A percentile compares a stretch with the other conserved stretches of the same genome.
These are phyloP conservation scores for Ananas comosus DNA, from an alignment of 176 grass and related monocot species.

Conservation along the genomic window DNA sequence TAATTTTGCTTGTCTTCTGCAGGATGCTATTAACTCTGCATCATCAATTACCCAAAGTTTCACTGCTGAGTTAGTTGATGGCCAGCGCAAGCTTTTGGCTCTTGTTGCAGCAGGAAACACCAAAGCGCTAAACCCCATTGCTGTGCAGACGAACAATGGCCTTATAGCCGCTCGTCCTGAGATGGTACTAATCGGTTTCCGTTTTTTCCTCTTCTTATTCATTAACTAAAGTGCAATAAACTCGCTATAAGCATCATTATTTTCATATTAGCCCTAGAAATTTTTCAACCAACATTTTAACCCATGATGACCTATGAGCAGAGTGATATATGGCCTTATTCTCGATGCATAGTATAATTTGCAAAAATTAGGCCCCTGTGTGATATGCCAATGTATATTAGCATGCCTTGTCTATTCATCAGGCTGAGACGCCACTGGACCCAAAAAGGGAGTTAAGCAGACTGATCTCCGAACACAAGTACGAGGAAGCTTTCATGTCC, in stretches of 20 bases:
- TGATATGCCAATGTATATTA: neutral
- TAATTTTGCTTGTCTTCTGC: neutral
- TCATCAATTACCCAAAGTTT: conserved; percentile 66
- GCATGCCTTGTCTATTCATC: conserved; percentile 12
- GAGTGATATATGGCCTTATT: too few species aligned
- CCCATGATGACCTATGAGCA: too few species aligned
- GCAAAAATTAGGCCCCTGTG: neutral
- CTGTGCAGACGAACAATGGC: conserved; percentile 45
- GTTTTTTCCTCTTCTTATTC: neutral
- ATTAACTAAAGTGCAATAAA: too few species aligned
- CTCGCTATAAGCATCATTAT: too few species aligned
- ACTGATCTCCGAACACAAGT: conserved; percentile 62
- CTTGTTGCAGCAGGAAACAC: conserved; percentile 48
- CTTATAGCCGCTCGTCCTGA: conserved; percentile 39
- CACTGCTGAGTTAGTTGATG: conserved; percentile 73
- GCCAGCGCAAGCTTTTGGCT: conserved; percentile 73
- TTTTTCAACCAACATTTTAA: too few species aligned
- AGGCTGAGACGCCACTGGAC: conserved; percentile 61
- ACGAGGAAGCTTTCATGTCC: conserved; percentile 80
- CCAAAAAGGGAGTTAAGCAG: conserved; percentile 61
- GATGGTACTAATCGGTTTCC: conserved; percentile 22
- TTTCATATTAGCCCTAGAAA: too few species aligned
- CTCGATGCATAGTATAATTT: neutral
- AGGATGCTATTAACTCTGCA: conserved; percentile 78
- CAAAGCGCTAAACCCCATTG: conserved; percentile 30